Base-by-base conservation (phyloP, 2,329 filamentous ascomycete species). In the Colletotrichum trifolii region DNA sequence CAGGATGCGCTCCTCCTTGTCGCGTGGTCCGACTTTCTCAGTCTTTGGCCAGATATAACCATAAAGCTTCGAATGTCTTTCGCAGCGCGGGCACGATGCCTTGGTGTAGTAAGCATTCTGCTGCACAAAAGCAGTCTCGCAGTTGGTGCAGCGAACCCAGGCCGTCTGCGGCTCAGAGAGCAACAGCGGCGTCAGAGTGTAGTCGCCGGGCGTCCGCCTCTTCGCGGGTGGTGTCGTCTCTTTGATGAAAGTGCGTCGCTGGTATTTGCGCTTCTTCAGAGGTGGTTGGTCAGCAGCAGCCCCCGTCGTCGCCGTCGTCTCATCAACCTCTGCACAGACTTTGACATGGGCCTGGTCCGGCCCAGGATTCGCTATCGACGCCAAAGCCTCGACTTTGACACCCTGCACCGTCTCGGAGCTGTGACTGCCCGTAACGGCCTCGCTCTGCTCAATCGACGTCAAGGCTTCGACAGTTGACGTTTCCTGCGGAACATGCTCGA, bases 11-110 rank as follows among this genome's bases (percentile, higher is more conserved):
- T 89, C 85, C 69, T 91, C 88, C 62, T 87, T 89, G 74, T 98
- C 96, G 17, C 86, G 77, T 13, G 88, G 87, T 1, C 92, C 92
- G 34, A 91, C 88, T 67, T 85, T 91, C 65, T 97, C 91, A 0
- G 96, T 98, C 81, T 99, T 97, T 6, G 96, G 96, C 96, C 96
- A 99, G 62, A 91, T 84, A 73, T 92, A 97, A 0, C 96, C 96
- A 75, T 98, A 99, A 1, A 99, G 81, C 80, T 97, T 98, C 13
- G 92, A 96, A 74, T 99, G 96, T 0, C 96, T 88, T 79, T 99
- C 96, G 76, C 96, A 99, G 7, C 96, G 88, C 4, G 93, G 94
- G 75, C 96, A 99, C 13, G 93, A 91, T 53, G 91, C 89, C 56
- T 91, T 88, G 1, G 94, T 97, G 69, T 90, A 90, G 75, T 97